These are phyloP conservation scores for Beverwykella pulmonaria DNA, from an alignment of 495 filamentous ascomycete genomes.

Conservation along the genomic window DNA sequence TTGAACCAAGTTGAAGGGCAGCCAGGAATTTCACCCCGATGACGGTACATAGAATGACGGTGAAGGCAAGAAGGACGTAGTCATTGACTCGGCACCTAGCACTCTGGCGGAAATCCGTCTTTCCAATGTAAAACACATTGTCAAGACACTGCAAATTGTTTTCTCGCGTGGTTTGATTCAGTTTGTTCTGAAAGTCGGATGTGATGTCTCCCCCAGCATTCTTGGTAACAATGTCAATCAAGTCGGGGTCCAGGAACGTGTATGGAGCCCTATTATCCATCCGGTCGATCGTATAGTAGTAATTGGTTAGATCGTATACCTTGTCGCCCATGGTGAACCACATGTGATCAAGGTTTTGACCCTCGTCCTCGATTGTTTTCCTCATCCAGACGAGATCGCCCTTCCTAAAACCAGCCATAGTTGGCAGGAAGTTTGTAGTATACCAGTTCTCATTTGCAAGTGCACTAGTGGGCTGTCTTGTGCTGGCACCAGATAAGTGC, in stretches of 20 bases:
- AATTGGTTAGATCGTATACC: conserved; percentile 89
- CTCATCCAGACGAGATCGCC: conserved; percentile 74
- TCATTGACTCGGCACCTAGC: conserved; percentile 85
- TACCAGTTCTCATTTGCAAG: conserved; percentile 77
- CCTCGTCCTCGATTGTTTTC: conserved; percentile 60
- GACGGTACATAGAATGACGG: conserved; percentile 75
- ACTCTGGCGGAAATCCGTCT: conserved; percentile 77
- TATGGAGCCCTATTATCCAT: conserved; percentile 57
- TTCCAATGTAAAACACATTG: conserved; percentile 80
- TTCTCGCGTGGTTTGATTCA: conserved; percentile 50
- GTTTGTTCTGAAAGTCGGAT: conserved; percentile 57
- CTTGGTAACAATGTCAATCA: conserved; percentile 68
- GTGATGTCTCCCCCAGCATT: conserved; percentile 81
- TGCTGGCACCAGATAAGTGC: conserved; percentile 67
- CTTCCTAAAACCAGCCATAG: conserved; percentile 82
- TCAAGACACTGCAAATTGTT: conserved; percentile 78
- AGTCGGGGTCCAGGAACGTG: conserved; percentile 65
- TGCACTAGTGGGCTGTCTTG: conserved; percentile 57
- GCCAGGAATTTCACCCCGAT: conserved; percentile 89
- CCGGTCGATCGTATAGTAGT: conserved; percentile 69
- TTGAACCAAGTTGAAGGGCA: conserved; percentile 90
- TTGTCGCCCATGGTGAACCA: conserved; percentile 78
- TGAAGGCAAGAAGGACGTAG: conserved; percentile 85
- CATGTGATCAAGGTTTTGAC: conserved; percentile 65
- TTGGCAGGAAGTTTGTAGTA: conserved; percentile 67